A percentile compares a stretch with the other conserved stretches of the same genome.
Conservation (phyloP, 2,329 filamentous ascomycete species). For the Colletotrichum cordylinicola region DNA sequence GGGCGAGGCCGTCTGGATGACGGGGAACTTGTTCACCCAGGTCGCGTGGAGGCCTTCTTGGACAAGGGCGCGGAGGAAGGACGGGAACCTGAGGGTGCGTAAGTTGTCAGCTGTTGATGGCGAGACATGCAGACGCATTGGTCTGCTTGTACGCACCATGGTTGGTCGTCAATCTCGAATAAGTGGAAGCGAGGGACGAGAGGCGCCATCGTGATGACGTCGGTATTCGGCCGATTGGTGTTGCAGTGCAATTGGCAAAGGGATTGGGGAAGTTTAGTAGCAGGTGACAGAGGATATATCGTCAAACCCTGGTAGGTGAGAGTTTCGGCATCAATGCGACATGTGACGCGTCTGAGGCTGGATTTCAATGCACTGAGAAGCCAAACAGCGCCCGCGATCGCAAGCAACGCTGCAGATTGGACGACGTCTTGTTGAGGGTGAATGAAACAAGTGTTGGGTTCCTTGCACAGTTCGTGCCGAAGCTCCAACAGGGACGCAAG, state of each 20-base stretch:
- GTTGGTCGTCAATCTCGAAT: constrained; percentile 71
- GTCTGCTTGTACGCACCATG: constrained; percentile 55
- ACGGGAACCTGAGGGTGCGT: constrained; percentile 61
- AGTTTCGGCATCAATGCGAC: background rate
- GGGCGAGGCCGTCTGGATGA: constrained; percentile 62
- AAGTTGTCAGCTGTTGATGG: background rate
- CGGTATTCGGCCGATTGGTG: background rate
- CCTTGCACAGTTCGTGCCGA: background rate
- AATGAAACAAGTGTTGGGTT: background rate
- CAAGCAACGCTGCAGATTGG: background rate
- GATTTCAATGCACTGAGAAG: background rate
- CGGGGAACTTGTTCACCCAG: constrained; percentile 66
- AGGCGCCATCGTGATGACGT: constrained; percentile 46
- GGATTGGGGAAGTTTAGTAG: background rate
- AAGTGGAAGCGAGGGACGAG: constrained; percentile 65
- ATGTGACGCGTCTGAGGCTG: background rate
- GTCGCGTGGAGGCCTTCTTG: constrained; percentile 69
- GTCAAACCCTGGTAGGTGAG: background rate
- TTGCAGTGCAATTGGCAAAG: background rate
- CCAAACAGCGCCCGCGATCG: background rate
- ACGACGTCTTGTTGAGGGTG: background rate
- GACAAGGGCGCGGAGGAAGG: constrained; percentile 67
- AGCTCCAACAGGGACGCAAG: background rate
- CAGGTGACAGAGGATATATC: background rate
- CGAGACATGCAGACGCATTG: background rate